Base-by-base conservation (phyloP, 2,329 filamentous ascomycete species). In the Fonsecaea nubica region DNA sequence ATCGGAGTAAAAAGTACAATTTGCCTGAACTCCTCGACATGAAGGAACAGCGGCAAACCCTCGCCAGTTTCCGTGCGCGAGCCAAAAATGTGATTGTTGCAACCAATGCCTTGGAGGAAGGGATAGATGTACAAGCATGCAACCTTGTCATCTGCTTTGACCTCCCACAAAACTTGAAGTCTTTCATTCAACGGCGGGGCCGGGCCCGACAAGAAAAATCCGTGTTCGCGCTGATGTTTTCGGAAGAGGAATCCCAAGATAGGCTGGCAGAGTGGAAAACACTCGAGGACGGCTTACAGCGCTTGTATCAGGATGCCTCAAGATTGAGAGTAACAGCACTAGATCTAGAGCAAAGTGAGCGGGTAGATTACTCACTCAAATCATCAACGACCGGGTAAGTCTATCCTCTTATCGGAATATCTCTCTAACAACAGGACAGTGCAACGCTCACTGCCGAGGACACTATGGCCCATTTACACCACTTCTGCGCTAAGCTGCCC, bases 141-240 rank as follows among this genome's bases (percentile, higher is more conserved):
- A 42, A 42, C 38, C 38, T 42, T 42, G 38, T 42, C 38, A 42
- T 42, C 38, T 42, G 38, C 15, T 42, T 42, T 42, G 38, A 42
- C 38, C 38, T 42, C 38, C 38, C 38, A 15, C 38, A 42, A 15
- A 42, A 42, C 38, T 42, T 42, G 38, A 42, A 42, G 38, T 42
- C 38, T 12, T 42, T 42, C 38, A 42, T 42, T 42, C 38, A 42
- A 15, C 38, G 38, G 38, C 38, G 38, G 38, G 38, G 38, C 38
- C 38, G 38, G 38, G 38, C 38, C n/a, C 38, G 38, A 42, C 10
- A 42, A 13, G 38, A 42, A 42, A 42, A 42, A 5, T 42, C 38
- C 38, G 38, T 42, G 38, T 15, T 42, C 15, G 38, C 38, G 38
- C 38, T 42, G 12, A 42, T 42, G 38, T 42, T 42, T 42, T 42